Percentiles rank a stretch among this genome's conserved stretches.
These are phyloP conservation scores for Pythium aristosporum DNA, from an alignment of 352 stramenopile genomes.

Conservation along the genomic window DNA sequence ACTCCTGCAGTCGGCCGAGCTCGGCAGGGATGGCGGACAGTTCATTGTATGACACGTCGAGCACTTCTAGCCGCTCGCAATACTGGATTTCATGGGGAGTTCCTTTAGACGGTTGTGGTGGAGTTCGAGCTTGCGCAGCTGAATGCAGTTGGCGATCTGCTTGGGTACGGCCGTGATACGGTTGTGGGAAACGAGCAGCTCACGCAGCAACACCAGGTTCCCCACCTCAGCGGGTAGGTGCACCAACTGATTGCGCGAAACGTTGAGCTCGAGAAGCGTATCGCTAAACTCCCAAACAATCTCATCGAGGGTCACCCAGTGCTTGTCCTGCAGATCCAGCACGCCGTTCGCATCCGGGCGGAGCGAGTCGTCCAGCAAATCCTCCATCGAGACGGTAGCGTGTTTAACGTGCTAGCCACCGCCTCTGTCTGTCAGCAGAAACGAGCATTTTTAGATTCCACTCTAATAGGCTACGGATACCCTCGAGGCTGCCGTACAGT, in stretches of 20 bases:
- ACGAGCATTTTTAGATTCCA: conserved; percentile 2
- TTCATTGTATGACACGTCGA: conserved; percentile 69
- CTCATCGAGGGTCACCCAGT: conserved; percentile 80
- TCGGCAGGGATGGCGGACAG: conserved; percentile 48
- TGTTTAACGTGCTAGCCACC: neutral
- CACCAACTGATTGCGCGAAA: conserved; percentile 71
- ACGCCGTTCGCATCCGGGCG: conserved; percentile 65
- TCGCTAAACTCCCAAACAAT: conserved; percentile 71
- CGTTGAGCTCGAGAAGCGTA: conserved; percentile 70
- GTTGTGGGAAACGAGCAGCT: conserved; percentile 65
- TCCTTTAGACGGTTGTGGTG: conserved; percentile 69
- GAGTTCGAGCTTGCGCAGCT: conserved; percentile 66
- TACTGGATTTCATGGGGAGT: conserved; percentile 59
- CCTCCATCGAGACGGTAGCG: conserved; percentile 44
- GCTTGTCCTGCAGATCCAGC: conserved; percentile 71
- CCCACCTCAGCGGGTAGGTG: conserved; percentile 52
- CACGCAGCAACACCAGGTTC: conserved; percentile 63
- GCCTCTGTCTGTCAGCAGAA: no score
- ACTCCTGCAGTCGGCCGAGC: conserved; percentile 49
- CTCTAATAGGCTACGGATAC: neutral
- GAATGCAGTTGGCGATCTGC: conserved; percentile 55
- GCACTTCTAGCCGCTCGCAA: conserved; percentile 66
- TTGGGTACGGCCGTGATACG: conserved; percentile 49
- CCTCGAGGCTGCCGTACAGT: no score
- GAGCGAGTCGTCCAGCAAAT: conserved; percentile 65